Evolutionary conservation across 257 asterid species (phyloP), one percentile per base, ranked within the genome.

Genomic region (Coffea canephora): DNA sequence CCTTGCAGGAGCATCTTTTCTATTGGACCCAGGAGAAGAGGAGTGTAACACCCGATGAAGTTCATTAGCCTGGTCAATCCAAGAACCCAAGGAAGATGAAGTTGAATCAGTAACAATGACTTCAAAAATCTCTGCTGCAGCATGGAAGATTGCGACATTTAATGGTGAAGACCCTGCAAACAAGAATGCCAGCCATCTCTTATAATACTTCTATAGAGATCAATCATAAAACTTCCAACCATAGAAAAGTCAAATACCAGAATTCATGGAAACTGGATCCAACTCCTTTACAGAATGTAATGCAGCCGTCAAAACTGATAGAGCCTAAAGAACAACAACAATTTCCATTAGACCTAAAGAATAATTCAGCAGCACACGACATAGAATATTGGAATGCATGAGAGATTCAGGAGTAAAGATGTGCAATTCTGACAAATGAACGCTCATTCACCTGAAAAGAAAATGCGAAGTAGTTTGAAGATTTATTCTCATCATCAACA

Each of bases 1-100:
- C 85, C 99, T 86, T 31, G 95, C 94, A 82, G 99, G 98, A 75
- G 98, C 94, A 84, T 96, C 99, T 84, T 94, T 96, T 89, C 86
- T 90, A 83, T 90, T 92, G 52, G 97, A 90, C 55, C 95, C 95
- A 71, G 92, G 95, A 39, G 95, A 92, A 64, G 95, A 88, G 77
- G 91, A 90, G 76, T 87, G 85, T 74, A 92, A 81, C 75, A 86
- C 88, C 83, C 82, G 81, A 77, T 92, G 97, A 82, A 92, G 90
- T 74, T 90, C 97, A 74, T 85, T 88, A 43, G 90, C 95, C 82
- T 90, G 93, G 79, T 86, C 93, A 82, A 92, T 90, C 97, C 97
- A 92, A 79, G 92, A 89, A 62, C 89, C 86, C 89, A 96, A 83
- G 65, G 99, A 94, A 82, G 96, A 89, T 70, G 98, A 88, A 74